phyloP scores from a whole-genome alignment of 495 filamentous ascomycete species.

The Rhizodiscina lignyota region DNA sequence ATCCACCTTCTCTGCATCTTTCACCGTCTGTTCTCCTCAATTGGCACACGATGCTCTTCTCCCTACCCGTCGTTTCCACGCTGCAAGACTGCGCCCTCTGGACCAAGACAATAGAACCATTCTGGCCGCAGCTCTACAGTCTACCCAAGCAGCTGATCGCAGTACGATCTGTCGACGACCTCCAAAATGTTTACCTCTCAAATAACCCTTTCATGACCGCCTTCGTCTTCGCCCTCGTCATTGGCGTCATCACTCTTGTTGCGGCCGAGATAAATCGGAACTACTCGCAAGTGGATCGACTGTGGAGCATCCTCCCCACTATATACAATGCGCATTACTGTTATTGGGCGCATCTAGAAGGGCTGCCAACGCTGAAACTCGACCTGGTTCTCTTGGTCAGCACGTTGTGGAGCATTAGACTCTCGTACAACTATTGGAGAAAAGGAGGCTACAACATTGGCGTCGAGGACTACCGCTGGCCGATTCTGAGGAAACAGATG shows the following conservation, averaged over 20 bases:
- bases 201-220: constrained; percentile 80
- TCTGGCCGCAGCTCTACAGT: no score
- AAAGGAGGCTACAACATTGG: constrained; percentile 82
- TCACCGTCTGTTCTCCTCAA: no score
- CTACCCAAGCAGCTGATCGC: no score
- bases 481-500: constrained; percentile 32
- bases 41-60: no score
- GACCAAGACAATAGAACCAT: no score
- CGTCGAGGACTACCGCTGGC: constrained; percentile 89
- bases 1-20: no score
- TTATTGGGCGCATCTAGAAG: constrained; percentile 57
- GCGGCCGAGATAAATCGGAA: constrained; percentile 74
- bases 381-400: constrained; percentile 59
- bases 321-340: constrained; percentile 81
- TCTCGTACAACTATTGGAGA: constrained; percentile 96
- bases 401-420: constrained; percentile 69
- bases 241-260: constrained; percentile 53
- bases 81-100: no score
- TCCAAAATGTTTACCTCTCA: constrained; percentile 54
- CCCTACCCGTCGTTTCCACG: no score
- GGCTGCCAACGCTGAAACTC: constrained; percentile 53
- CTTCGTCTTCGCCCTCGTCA: constrained; percentile 48
- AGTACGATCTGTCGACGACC: constrained; percentile 22
- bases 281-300: constrained; percentile 84
- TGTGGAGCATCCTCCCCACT: constrained; percentile 79